phyloP scores from a whole-genome alignment of 1,284 basidiomycete genomes.

The Xerocomus nothofagi region DNA sequence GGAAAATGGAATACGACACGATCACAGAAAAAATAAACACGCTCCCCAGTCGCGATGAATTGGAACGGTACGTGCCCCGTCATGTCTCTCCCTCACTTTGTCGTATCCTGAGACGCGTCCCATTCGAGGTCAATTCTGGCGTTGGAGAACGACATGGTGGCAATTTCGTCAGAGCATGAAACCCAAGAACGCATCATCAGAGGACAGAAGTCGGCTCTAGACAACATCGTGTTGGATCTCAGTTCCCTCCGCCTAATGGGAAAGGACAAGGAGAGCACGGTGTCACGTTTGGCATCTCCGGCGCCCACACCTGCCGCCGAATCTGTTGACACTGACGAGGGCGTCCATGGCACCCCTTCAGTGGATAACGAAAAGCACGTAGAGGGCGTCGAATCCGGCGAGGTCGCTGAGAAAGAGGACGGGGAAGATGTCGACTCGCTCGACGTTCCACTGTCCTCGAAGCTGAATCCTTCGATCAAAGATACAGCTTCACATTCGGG shows the following conservation, averaged over 20 bases:
- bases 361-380: constrained; percentile 44
- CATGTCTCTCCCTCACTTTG: background rate
- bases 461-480: constrained; percentile 37
- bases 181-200: constrained; percentile 64
- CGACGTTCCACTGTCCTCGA: constrained; percentile 36
- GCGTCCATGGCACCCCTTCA: constrained; percentile 22
- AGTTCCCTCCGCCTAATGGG: constrained; percentile 61
- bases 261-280: constrained; percentile 53
- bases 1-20: constrained; percentile 81
- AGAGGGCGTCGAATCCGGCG: constrained; percentile 36
- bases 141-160: constrained; percentile 74
- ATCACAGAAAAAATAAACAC: constrained; percentile 79
- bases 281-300: constrained; percentile 43
- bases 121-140: constrained; percentile 58
- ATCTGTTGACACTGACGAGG: constrained; percentile 28
- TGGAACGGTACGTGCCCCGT: constrained; percentile 58
- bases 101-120: constrained; percentile 1
- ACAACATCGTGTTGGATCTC: constrained; percentile 62
- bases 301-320: constrained; percentile 53
- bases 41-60: constrained; percentile 70
- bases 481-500: constrained; percentile 37
- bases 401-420: constrained; percentile 39
- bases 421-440: constrained; percentile 39
- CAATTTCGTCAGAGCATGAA: constrained; percentile 73
- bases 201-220: constrained; percentile 65